Evolutionary conservation across 1,284 basidiomycete genomes (phyloP).

Genomic region (Ustilago sp.): DNA sequence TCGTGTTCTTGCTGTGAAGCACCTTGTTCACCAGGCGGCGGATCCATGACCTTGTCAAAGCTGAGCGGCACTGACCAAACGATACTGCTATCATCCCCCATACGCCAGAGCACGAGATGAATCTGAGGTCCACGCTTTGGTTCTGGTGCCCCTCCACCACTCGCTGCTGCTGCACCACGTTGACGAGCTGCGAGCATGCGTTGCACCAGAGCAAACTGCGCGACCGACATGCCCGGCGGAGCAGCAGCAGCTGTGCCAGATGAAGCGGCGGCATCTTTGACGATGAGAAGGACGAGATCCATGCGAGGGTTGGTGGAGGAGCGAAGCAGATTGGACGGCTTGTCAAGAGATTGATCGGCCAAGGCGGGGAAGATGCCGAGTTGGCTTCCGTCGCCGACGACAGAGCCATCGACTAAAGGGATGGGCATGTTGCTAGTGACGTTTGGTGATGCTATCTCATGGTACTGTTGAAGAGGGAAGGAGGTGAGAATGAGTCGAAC

Average conservation of each 20-base stretch:
- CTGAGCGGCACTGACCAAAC: slow-evolving; percentile 38
- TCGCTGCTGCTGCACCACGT: slow-evolving; percentile 30
- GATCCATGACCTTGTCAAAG: slow-evolving; percentile 42
- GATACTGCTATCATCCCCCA: slow-evolving; percentile 42
- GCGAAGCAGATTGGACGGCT: slow-evolving; percentile 32
- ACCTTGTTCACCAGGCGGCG: neutral
- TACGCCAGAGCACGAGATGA: slow-evolving; percentile 44
- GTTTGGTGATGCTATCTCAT: slow-evolving; percentile 3
- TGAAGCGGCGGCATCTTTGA: slow-evolving; percentile 30
- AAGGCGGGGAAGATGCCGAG: slow-evolving; percentile 44
- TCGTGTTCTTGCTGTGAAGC: slow-evolving; percentile 43
- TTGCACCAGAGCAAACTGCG: slow-evolving; percentile 46
- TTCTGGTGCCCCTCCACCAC: slow-evolving; percentile 23
- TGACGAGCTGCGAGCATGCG: slow-evolving; percentile 48
- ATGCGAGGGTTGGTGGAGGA: slow-evolving; percentile 50
- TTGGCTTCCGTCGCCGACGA: slow-evolving; percentile 44
- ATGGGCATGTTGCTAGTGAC: slow-evolving; percentile 17
- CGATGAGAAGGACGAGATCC: slow-evolving; percentile 49
- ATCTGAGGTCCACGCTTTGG: slow-evolving; percentile 46
- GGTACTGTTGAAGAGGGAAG: neutral
- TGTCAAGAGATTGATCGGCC: slow-evolving; percentile 36
- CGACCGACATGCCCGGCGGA: slow-evolving; percentile 45
- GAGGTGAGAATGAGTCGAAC: slow-evolving; percentile 1
- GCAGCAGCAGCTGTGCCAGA: slow-evolving; percentile 16
- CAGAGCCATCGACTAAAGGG: slow-evolving; percentile 28